Evolutionary conservation across 2,329 filamentous ascomycete genomes (phyloP).

Genomic region (Aureobasidium subglaciale): DNA sequence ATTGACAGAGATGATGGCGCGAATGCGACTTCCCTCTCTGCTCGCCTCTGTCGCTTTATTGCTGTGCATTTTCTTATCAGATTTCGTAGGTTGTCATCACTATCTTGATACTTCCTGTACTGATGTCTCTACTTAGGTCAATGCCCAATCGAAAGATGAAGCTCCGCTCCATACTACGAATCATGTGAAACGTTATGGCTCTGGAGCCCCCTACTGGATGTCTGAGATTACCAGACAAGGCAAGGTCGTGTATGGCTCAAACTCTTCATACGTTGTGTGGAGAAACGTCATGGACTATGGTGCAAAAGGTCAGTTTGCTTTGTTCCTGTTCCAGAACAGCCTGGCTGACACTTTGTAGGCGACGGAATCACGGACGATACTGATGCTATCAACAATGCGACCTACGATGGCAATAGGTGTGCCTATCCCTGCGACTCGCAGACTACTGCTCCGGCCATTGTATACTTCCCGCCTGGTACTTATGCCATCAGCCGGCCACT

Average conservation of each 20-base stretch:
- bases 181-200: conserved; percentile 25
- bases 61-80: not conserved
- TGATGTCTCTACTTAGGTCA: not conserved
- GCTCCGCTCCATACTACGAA: conserved; percentile 17
- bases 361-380: conserved; percentile 27
- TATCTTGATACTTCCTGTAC: not conserved
- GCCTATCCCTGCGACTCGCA: conserved; percentile 21
- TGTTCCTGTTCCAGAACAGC: not conserved
- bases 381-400: conserved; percentile 30
- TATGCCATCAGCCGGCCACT: conserved; percentile 39
- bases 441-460: conserved; percentile 41
- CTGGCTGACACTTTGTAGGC: conserved; percentile 15
- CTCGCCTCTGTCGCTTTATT: conserved; percentile 1
- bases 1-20: not conserved
- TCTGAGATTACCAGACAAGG: conserved; percentile 37
- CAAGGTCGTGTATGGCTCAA: conserved; percentile 31
- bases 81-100: not conserved
- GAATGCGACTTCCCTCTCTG: not conserved
- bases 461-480: conserved; percentile 53
- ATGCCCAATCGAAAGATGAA: not conserved
- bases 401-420: conserved; percentile 26
- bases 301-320: conserved; percentile 28
- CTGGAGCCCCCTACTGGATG: conserved; percentile 32
- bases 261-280: conserved; percentile 35
- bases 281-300: conserved; percentile 39